Evolutionary conservation across 345 rosid genomes (phyloP), one percentile per base, ranked within the genome.

Genomic region (Populus alba): DNA sequence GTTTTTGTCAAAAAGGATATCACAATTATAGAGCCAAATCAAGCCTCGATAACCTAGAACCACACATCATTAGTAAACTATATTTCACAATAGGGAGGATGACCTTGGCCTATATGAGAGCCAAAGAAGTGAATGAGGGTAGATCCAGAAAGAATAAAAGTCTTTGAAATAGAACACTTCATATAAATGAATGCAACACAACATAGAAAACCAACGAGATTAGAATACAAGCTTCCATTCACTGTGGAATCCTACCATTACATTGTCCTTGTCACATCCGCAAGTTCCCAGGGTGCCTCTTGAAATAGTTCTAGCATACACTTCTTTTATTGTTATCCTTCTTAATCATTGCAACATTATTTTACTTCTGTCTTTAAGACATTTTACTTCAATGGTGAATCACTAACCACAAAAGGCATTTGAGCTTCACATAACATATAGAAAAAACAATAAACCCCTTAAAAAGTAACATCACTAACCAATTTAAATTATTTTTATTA

Each of bases 401-500:
- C 57, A 49, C 39, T 41, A 45, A 63, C 33, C 55, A 59, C 35
- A 74, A 79, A 35, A 22, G 7, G 49, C 67, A 59, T 38, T 65
- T 23, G 71, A 41, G 41, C 59, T 16, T 62, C 37, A 41, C 49
- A 79, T 22, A 51, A 71, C 39, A 66, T n/a, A 74, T 51, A 22
- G 68, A 68, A 27, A 67, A 62, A 70, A 29, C 27, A 74, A 53
- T 38, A 29, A 70, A 74, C 69, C 6, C 43, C 41, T 51, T 37
- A 45, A 57, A 72, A 71, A 86, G 71, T 75, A 78, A 75, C 71
- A 79, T 68, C 76, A 78, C 71, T 41, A 79, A 78, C 75, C 78
- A 85, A 83, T 76, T 51, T 55, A 81, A 76, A 84, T 66, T 68
- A 61, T 45, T 80, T 71, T 73, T 69, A 77, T 81, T 79, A 88